These are phyloP conservation scores for Cladosporium sp. DNA, from an alignment of 2,329 filamentous ascomycete species.

Conservation along the genomic window DNA sequence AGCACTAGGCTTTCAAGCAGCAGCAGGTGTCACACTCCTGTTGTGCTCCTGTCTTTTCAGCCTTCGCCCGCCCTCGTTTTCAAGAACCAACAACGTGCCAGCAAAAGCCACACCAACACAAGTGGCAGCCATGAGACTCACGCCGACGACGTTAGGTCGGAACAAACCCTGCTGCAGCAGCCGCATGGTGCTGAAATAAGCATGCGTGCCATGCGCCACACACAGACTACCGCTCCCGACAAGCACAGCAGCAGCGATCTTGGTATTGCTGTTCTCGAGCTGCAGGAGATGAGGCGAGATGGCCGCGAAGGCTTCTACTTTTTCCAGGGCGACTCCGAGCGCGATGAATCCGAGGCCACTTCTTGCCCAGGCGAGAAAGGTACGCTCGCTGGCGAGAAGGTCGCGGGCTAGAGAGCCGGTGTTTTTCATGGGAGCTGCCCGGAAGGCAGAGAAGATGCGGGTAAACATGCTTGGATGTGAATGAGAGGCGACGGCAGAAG, in stretches of 20 bases:
- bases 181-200: constrained; percentile 44
- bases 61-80: constrained; percentile 22
- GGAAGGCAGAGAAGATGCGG: constrained; percentile 17
- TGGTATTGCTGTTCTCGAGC: constrained; percentile 31
- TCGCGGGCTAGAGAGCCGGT: constrained; percentile 49
- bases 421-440: constrained; percentile 34
- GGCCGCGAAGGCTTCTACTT: constrained; percentile 37
- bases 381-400: constrained; percentile 51
- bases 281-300: constrained; percentile 24
- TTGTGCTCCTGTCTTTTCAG: not conserved
- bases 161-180: constrained; percentile 43
- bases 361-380: constrained; percentile 49
- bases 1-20: not conserved
- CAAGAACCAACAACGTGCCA: constrained; percentile 25
- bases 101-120: constrained; percentile 29
- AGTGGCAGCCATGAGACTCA: constrained; percentile 25
- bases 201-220: constrained; percentile 43
- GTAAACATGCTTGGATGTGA: constrained; percentile 15
- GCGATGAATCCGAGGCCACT: constrained; percentile 50
- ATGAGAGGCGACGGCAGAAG: not conserved
- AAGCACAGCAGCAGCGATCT: constrained; percentile 32
- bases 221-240: constrained; percentile 43
- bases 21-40: not conserved
- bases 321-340: constrained; percentile 48
- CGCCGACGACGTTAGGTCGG: constrained; percentile 30